Conservation (phyloP, 441 rosid species). For the Pelargonium myrrhifolium region DNA sequence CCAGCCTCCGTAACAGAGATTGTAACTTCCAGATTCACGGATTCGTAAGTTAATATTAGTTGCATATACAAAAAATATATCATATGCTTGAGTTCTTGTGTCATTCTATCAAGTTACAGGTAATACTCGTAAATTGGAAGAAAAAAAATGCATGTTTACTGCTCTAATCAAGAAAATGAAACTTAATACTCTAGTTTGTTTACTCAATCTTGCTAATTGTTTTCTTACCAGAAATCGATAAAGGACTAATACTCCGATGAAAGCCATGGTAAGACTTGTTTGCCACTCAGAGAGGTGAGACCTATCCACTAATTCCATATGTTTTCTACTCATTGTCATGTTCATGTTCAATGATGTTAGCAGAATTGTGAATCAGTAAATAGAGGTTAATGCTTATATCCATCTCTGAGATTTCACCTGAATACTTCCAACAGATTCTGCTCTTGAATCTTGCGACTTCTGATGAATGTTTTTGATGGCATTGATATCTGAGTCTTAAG, state of each 20-base stretch:
- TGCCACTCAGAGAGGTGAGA: not conserved
- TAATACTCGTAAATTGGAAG: not conserved
- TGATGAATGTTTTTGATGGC: slow-evolving; percentile 37
- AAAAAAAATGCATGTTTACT: not conserved
- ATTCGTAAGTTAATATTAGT: slow-evolving; percentile 6
- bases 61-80: not conserved
- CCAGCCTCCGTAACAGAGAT: slow-evolving; percentile 12
- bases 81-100: not conserved
- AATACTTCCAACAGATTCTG: slow-evolving; percentile 33
- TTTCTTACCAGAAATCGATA: not conserved
- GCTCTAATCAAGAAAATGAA: not conserved
- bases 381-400: not conserved
- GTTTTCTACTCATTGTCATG: not conserved
- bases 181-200: not conserved
- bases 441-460: slow-evolving; percentile 41
- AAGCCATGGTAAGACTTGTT: not conserved
- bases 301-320: not conserved
- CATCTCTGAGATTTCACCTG: not conserved
- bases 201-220: not conserved
- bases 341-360: not conserved
- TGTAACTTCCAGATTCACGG: slow-evolving; percentile 10
- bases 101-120: not conserved
- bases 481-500: slow-evolving; percentile 55
- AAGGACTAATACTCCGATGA: not conserved
- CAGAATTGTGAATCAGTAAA: not conserved